Evolutionary conservation across 805 yeast species (phyloP).

Genomic region (Candida takata): DNA sequence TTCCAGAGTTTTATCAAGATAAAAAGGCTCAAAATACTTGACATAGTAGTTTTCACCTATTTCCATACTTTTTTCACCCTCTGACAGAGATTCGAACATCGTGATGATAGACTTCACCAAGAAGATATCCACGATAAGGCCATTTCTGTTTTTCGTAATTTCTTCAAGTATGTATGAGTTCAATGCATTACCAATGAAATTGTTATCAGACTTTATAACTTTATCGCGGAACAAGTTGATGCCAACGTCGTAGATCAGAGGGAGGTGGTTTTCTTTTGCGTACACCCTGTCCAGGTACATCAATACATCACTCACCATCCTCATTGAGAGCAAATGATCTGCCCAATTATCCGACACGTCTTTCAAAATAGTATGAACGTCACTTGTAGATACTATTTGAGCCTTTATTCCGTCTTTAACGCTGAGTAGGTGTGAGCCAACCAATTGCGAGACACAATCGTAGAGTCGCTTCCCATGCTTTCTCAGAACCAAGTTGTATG

Average conservation of each 20-base stretch:
- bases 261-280: slow-evolving; percentile 58
- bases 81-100: slow-evolving; percentile 65
- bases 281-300: slow-evolving; percentile 85
- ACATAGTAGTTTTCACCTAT: slow-evolving; percentile 56
- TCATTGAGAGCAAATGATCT: slow-evolving; percentile 64
- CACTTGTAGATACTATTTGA: slow-evolving; percentile 11
- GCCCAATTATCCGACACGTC: slow-evolving; percentile 46
- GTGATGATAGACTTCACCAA: slow-evolving; percentile 53
- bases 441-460: slow-evolving; percentile 45
- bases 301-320: slow-evolving; percentile 74
- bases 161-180: slow-evolving; percentile 46
- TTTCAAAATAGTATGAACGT: slow-evolving; percentile 27
- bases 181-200: slow-evolving; percentile 44
- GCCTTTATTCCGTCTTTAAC: slow-evolving; percentile 15
- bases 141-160: slow-evolving; percentile 49
- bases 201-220: slow-evolving; percentile 43
- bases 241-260: slow-evolving; percentile 68
- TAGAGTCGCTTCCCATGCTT: slow-evolving; percentile 63
- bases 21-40: slow-evolving; percentile 57
- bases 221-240: slow-evolving; percentile 56
- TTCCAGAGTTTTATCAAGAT: slow-evolving; percentile 45
- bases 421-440: slow-evolving; percentile 39
- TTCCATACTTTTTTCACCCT: slow-evolving; percentile 29
- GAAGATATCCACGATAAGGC: slow-evolving; percentile 49
- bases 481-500: slow-evolving; percentile 67